These are phyloP conservation scores for Paragyromitra xinjiangensis DNA, from an alignment of 495 filamentous ascomycete species.

Conservation along the genomic window DNA sequence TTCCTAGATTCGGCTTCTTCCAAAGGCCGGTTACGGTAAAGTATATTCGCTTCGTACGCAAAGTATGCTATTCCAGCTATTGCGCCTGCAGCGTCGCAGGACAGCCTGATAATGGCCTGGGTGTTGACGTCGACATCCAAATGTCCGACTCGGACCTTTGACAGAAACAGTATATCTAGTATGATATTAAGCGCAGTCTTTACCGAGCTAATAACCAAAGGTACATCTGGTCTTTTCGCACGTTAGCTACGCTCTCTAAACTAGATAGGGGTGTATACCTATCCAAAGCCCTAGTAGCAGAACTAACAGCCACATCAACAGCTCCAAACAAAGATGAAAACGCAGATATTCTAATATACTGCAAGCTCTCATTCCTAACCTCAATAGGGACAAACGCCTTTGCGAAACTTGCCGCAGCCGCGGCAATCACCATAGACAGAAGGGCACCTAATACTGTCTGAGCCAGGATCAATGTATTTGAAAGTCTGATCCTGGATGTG, in stretches of 20 bases:
- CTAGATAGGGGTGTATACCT: conserved; percentile 52
- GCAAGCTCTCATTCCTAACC: conserved; percentile 66
- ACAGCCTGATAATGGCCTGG: conserved; percentile 71
- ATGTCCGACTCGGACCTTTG: conserved; percentile 69
- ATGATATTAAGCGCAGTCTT: conserved; percentile 75
- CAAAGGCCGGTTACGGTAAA: conserved; percentile 34
- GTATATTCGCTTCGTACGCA: conserved; percentile 60
- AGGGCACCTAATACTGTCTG: conserved; percentile 67
- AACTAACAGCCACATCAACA: conserved; percentile 70
- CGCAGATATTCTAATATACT: conserved; percentile 72
- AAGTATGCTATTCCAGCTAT: conserved; percentile 70
- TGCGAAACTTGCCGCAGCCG: conserved; percentile 65
- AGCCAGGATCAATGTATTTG: conserved; percentile 71
- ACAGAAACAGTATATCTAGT: conserved; percentile 75
- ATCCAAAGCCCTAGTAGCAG: conserved; percentile 72
- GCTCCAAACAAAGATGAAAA: conserved; percentile 70
- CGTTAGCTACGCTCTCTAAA: conserved; percentile 12
- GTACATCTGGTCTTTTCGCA: conserved; percentile 69
- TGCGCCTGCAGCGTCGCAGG: conserved; percentile 69
- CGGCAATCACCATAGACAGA: conserved; percentile 71
- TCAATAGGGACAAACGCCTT: conserved; percentile 70
- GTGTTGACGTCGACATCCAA: conserved; percentile 57
- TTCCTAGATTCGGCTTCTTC: conserved; percentile 40
- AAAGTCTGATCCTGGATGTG: conserved; percentile 66
- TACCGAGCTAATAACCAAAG: conserved; percentile 71